A percentile compares a stretch with the other conserved stretches of the same genome.
These are phyloP conservation scores for Martiniozyma asiatica DNA, from an alignment of 1,139 yeast species.

Conservation along the genomic window DNA sequence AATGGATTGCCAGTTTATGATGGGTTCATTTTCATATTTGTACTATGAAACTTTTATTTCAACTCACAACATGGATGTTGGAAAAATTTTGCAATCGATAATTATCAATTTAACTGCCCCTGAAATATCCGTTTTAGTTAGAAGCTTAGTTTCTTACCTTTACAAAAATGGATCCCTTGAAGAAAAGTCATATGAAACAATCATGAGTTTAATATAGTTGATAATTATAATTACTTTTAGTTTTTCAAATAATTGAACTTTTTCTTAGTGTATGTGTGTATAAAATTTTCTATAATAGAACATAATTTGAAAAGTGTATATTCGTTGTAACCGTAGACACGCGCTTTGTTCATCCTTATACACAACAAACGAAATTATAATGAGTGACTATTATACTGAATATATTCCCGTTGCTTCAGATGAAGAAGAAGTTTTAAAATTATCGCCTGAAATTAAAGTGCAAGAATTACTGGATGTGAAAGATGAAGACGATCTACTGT, in stretches of 20 bases:
- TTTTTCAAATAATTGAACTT: not conserved
- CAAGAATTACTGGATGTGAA: no score
- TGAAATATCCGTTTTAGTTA: slow-evolving; percentile 54
- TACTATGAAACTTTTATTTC: slow-evolving; percentile 89
- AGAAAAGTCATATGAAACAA: slow-evolving; percentile 23
- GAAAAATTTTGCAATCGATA: slow-evolving; percentile 62
- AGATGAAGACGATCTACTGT: slow-evolving; percentile 2
- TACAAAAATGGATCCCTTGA: slow-evolving; percentile 40
- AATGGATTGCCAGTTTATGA: slow-evolving; percentile 93
- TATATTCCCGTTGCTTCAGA: slow-evolving; percentile 11
- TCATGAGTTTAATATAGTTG: slow-evolving; percentile 10
- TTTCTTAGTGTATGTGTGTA: not conserved
- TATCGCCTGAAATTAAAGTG: slow-evolving; percentile 8
- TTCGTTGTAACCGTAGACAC: no score
- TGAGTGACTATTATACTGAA: slow-evolving; percentile 18
- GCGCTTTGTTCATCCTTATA: no score
- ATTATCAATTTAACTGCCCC: slow-evolving; percentile 57
- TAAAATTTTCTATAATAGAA: no score
- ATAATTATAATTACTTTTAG: not conserved
- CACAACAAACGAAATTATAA: no score
- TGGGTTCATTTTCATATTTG: slow-evolving; percentile 91
- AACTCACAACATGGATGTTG: slow-evolving; percentile 57
- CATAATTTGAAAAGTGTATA: no score
- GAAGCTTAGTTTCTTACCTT: slow-evolving; percentile 51
- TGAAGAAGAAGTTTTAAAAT: slow-evolving; percentile 16